Conservation (phyloP, 192 early-diverging fungal species). For the Coemansia sp. region DNA sequence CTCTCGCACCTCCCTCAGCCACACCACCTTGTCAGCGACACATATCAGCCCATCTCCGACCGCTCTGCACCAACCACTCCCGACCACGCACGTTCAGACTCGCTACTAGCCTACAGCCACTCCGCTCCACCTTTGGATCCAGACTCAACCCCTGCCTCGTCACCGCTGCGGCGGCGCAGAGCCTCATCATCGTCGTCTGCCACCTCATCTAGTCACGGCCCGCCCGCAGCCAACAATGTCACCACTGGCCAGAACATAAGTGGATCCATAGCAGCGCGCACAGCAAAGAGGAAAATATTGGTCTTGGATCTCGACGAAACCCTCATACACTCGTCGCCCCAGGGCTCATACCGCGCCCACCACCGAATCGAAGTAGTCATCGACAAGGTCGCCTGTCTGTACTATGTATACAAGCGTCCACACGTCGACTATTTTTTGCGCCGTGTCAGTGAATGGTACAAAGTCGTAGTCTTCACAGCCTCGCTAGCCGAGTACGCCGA, state of each 20-base stretch:
- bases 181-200: conserved; percentile 50
- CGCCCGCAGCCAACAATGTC: neutral
- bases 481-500: conserved; percentile 73
- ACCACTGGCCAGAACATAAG: neutral
- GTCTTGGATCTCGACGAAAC: conserved; percentile 73
- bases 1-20: conserved; percentile 50
- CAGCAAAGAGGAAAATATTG: conserved; percentile 57
- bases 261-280: conserved; percentile 14
- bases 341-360: conserved; percentile 60
- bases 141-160: neutral
- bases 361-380: conserved; percentile 68
- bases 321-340: conserved; percentile 68
- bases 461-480: conserved; percentile 74
- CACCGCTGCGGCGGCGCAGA: conserved; percentile 33
- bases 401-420: conserved; percentile 68
- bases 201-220: conserved; percentile 36
- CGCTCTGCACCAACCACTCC: conserved; percentile 6
- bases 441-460: conserved; percentile 63
- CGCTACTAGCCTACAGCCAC: neutral
- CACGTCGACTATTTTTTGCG: conserved; percentile 65
- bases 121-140: neutral
- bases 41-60: conserved; percentile 53
- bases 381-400: conserved; percentile 62
- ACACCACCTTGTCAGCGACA: conserved; percentile 48
- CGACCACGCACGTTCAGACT: neutral